Percentiles rank a stretch among this genome's conserved stretches.
phyloP scores from a whole-genome alignment of 345 rosid species.

The Fremontodendron californicum region DNA sequence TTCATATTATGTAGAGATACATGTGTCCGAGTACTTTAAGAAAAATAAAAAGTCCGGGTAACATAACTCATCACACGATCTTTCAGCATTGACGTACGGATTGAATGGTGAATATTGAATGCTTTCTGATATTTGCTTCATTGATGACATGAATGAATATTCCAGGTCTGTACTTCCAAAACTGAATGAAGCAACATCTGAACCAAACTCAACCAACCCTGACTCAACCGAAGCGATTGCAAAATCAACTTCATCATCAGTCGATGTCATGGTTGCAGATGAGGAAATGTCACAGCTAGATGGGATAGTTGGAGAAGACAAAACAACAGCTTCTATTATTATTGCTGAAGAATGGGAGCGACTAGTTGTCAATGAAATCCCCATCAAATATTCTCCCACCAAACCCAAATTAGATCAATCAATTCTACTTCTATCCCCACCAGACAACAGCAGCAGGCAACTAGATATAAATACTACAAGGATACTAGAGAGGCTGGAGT shows the following conservation, averaged over 20 bases:
- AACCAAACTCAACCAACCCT: slow-evolving; percentile 27
- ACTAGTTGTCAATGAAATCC: slow-evolving; percentile 55
- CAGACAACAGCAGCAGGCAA: slow-evolving; percentile 42
- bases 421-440: slow-evolving; percentile 34
- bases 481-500: slow-evolving; percentile 84
- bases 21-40: too few species aligned
- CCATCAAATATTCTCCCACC: slow-evolving; percentile 42
- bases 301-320: slow-evolving; percentile 27
- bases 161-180: slow-evolving; percentile 43
- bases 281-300: slow-evolving; percentile 28
- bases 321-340: slow-evolving; percentile 35
- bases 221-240: slow-evolving; percentile 23
- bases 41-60: too few species aligned
- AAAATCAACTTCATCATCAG: slow-evolving; percentile 21
- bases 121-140: slow-evolving; percentile 16
- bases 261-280: slow-evolving; percentile 20
- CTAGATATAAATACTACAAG: slow-evolving; percentile 59
- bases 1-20: too few species aligned
- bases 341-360: slow-evolving; percentile 90
- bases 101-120: neutral
- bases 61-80: too few species aligned
- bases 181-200: slow-evolving; percentile 28
- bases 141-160: slow-evolving; percentile 13
- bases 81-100: neutral
- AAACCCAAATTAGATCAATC: slow-evolving; percentile 33